Evolutionary conservation across 148 eudicot species (phyloP), one percentile per base, ranked within the genome.

Genomic region (Spergularia marina): DNA sequence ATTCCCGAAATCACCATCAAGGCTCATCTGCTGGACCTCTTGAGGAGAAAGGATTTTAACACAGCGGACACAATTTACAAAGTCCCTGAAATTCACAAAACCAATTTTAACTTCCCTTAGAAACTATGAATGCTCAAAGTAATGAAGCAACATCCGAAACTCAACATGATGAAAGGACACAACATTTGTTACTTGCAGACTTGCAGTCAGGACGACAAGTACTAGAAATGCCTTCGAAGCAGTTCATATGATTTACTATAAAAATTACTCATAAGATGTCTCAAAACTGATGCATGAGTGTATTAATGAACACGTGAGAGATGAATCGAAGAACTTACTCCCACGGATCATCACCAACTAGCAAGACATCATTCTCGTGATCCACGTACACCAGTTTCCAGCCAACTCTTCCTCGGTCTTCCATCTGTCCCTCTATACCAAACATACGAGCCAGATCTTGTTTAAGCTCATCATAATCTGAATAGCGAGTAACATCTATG

Each of bases 301-400:
- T 21, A 10, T 4, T 34, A 20, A 18, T 25, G 25, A 21, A 34
- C 23, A 59, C 16, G 3, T 63, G 63, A 68, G 21, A 53, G 55
- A 57, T 15, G 74, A 77, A 68, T 52, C 57, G 4, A 70, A 66
- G 59, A 44, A 89, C 99, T 83, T 92, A 95, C 99, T 95, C 99
- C 99, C 99, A 95, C 76, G 99, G 99, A 64, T 95, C 99, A 78
- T 95, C 99, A 7, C 99, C 99, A 66, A 95, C 91, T 54, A 95
- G 92, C 83, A 95, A 79, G 65, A 90, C 96, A 76, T 95, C 99
- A 54, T 77, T 85, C 82, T 95, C 99, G 47, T 89, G 96, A 82
- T 95, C 99, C 79, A 90, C 94, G 76, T 92, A 95, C 23, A 95
- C 99, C 51, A 95, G 92, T 73, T 95, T 92, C 99, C 99, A 95